Evolutionary conservation across 1,284 basidiomycete genomes (phyloP), one percentile per base, ranked within the genome.

Genomic region (Sanghuangporus weigelae): DNA sequence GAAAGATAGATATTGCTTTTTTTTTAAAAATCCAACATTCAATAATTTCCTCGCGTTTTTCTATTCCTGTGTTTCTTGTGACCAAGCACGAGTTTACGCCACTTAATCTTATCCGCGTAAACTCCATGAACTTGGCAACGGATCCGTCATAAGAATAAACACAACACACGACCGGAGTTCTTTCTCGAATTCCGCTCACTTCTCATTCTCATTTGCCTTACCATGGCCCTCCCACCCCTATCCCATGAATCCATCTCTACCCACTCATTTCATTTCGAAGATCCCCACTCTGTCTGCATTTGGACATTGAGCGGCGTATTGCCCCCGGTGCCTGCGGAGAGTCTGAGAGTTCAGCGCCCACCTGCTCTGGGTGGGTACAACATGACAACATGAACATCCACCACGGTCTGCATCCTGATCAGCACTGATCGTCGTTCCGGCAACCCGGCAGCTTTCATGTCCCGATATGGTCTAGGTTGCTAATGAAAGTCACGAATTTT

Each of bases 401-500:
- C 40, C n/a, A 42, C 40, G 23, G 23, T 26, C 23, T 26, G 23
- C 23, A 36, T 54, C 12, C 51, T 54, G 51, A 54, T 54, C 51
- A 54, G 31, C 51, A 14, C 31, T 54, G 51, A 54, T 54, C 51
- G 51, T 54, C 35, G 50, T 35, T 1, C 12, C 26, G 50, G 50
- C 50, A 11, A 8, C 51, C 31, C 12, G 14, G 16, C 16, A n/a
- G 31, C 21, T 8, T 54, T 54, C 19, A 44, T 49, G 19, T 12
- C 21, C 8, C 48, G 8, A 10, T 54, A 16, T 3, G 31, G 21
- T 54, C 38, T 54, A 54, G 36, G 51, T n/a, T n/a, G 16, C 21
- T 54, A 54, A 54, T 54, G 51, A 54, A 54, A 54, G 51, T 54
- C 51, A 2, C 31, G 51, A 36, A 54, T 54, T 54, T 31, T 54